Evolutionary conservation across 345 rosid genomes (phyloP).

Genomic region (Citrus sinensis): DNA sequence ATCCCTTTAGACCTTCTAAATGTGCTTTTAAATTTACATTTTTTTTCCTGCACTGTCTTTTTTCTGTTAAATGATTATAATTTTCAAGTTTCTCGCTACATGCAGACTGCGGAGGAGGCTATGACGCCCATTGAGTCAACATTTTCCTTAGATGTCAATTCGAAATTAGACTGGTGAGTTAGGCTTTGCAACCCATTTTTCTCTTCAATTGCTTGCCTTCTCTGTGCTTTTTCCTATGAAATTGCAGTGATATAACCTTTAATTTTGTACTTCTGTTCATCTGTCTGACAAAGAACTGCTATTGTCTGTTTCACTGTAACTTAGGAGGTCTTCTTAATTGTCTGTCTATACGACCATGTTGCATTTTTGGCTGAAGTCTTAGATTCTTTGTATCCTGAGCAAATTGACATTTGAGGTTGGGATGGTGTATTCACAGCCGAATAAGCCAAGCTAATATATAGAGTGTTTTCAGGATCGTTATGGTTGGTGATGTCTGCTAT

Average conservation of each 20-base stretch:
- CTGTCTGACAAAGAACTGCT: neutral
- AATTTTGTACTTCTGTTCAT: neutral
- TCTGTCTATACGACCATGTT: neutral
- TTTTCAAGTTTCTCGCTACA: slow-evolving; percentile 16
- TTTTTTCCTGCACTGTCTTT: neutral
- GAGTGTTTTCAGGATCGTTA: neutral
- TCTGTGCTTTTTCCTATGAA: neutral
- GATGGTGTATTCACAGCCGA: neutral
- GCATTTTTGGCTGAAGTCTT: neutral
- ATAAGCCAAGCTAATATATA: neutral
- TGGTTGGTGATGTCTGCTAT: neutral
- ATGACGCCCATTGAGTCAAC: slow-evolving; percentile 91
- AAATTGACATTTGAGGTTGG: slow-evolving; percentile 8
- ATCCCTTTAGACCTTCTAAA: neutral
- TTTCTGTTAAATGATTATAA: neutral
- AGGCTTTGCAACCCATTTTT: neutral
- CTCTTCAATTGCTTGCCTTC: slow-evolving; percentile 3
- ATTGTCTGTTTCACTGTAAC: slow-evolving; percentile 1
- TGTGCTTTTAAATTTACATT: neutral
- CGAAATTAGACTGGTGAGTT: slow-evolving; percentile 76
- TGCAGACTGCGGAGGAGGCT: slow-evolving; percentile 84
- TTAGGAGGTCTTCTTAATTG: neutral
- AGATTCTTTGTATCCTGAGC: neutral
- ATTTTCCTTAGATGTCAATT: slow-evolving; percentile 75
- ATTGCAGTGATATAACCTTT: neutral